A percentile compares a stretch with the other conserved stretches of the same genome.
Evolutionary conservation across 2,329 filamentous ascomycete species (phyloP).

Genomic region (Samsoniella hepiali): DNA sequence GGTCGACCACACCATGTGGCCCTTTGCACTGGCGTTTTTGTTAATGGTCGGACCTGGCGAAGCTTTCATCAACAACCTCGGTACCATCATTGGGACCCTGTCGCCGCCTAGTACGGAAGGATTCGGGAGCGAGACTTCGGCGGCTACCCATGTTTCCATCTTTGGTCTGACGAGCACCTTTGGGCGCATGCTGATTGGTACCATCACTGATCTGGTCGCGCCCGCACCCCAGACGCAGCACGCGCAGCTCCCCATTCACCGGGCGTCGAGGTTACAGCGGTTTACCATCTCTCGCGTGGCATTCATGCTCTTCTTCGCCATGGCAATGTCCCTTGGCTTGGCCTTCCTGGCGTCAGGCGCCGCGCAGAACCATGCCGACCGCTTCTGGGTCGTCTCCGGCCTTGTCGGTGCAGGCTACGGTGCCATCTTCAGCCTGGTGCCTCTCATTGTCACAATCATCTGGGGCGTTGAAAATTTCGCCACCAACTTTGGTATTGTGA

Average conservation of each 20-base stretch:
- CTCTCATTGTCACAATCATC: slow-evolving; percentile 92
- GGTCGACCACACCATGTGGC: slow-evolving; percentile 92
- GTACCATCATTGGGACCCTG: slow-evolving; percentile 86
- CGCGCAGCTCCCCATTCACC: slow-evolving; percentile 41
- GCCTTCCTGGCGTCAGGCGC: slow-evolving; percentile 72
- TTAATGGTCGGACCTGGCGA: slow-evolving; percentile 93
- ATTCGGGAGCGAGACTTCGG: slow-evolving; percentile 50
- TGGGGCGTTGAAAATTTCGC: slow-evolving; percentile 99
- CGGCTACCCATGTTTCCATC: slow-evolving; percentile 88
- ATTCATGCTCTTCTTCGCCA: slow-evolving; percentile 73
- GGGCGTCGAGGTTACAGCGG: slow-evolving; percentile 30
- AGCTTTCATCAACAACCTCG: slow-evolving; percentile 95
- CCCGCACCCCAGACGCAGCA: slow-evolving; percentile 60
- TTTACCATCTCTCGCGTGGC: slow-evolving; percentile 71
- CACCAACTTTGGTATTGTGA: slow-evolving; percentile 95
- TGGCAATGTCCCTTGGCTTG: slow-evolving; percentile 73
- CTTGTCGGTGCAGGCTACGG: slow-evolving; percentile 90
- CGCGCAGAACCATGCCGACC: slow-evolving; percentile 68
- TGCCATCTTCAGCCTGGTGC: slow-evolving; percentile 82
- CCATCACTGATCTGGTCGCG: slow-evolving; percentile 83
- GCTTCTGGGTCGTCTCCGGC: slow-evolving; percentile 83
- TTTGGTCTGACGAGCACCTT: slow-evolving; percentile 86
- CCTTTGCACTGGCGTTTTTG: slow-evolving; percentile 85
- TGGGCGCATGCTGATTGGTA: slow-evolving; percentile 86
- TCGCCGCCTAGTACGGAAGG: slow-evolving; percentile 55